Evolutionary conservation across 2,329 filamentous ascomycete genomes (phyloP).

Genomic region (Knoxdaviesia proteae): DNA sequence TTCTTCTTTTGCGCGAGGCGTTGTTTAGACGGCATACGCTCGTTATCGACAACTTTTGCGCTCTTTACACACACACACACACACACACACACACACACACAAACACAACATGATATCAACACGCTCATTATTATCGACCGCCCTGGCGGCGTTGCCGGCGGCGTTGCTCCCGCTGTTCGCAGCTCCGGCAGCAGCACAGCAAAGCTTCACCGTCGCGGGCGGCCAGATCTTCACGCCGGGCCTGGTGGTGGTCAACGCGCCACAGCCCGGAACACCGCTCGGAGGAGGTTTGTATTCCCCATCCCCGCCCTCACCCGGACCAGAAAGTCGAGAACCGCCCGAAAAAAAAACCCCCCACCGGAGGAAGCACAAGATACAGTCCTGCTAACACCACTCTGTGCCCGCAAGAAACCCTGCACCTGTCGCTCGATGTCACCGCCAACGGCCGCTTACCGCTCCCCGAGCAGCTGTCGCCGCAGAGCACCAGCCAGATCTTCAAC

Average conservation of each 20-base stretch:
- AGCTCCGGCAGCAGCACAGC: constrained; percentile 12
- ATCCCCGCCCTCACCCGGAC: neutral
- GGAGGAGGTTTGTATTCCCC: constrained; percentile 31
- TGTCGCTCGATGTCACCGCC: constrained; percentile 46
- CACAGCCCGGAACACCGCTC: constrained; percentile 41
- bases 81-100: no score
- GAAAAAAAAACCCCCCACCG: no score
- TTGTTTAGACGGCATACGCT: no score
- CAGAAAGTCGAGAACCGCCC: no score
- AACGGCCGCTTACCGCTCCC: constrained; percentile 42
- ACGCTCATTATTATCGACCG: no score
- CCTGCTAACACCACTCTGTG: constrained; percentile 3
- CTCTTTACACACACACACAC: no score
- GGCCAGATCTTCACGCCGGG: constrained; percentile 52
- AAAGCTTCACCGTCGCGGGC: constrained; percentile 33
- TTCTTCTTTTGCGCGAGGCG: no score
- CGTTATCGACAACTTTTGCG: no score
- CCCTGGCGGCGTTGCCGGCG: neutral
- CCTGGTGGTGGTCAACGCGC: constrained; percentile 43
- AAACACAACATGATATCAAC: no score
- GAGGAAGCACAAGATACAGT: no score
- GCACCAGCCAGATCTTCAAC: constrained; percentile 36
- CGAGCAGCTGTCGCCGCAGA: constrained; percentile 6
- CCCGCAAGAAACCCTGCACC: constrained; percentile 30
- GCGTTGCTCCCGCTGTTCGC: constrained; percentile 11